phyloP scores from a whole-genome alignment of 495 filamentous ascomycete genomes.

The Penicillium nucicola region DNA sequence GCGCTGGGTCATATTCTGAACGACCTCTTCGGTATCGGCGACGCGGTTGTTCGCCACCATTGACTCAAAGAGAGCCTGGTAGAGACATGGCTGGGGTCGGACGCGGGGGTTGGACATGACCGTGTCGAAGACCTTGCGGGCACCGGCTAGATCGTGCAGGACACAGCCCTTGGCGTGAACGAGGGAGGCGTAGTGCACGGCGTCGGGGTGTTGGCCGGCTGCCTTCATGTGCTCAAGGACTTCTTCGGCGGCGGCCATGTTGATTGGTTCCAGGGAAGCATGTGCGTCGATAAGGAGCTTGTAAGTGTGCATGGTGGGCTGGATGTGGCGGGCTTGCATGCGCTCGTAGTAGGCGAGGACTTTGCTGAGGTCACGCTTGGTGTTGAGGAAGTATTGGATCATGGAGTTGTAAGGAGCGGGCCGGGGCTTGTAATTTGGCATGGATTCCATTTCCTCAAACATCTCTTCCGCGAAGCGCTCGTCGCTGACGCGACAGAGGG shows the following conservation, averaged over 20 bases:
- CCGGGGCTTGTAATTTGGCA: slow-evolving; percentile 97
- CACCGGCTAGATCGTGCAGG: slow-evolving; percentile 82
- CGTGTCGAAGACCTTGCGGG: slow-evolving; percentile 75
- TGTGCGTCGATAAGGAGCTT: slow-evolving; percentile 97
- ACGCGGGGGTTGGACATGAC: slow-evolving; percentile 65
- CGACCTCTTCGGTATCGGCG: slow-evolving; percentile 66
- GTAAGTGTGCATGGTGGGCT: slow-evolving; percentile 92
- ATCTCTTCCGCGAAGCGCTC: slow-evolving; percentile 97
- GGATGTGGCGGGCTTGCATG: slow-evolving; percentile 82
- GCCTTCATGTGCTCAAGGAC: slow-evolving; percentile 76
- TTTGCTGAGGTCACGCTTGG: slow-evolving; percentile 91
- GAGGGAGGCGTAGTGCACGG: slow-evolving; percentile 91
- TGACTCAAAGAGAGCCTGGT: slow-evolving; percentile 91
- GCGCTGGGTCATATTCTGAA: slow-evolving; percentile 67
- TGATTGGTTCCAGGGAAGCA: slow-evolving; percentile 87
- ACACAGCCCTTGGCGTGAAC: slow-evolving; percentile 97
- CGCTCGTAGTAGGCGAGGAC: slow-evolving; percentile 94
- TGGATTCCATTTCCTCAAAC: slow-evolving; percentile 98
- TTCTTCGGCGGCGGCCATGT: slow-evolving; percentile 85
- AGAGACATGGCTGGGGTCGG: slow-evolving; percentile 76
- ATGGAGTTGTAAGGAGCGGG: slow-evolving; percentile 97
- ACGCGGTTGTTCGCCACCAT: slow-evolving; percentile 94
- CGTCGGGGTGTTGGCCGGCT: slow-evolving; percentile 73
- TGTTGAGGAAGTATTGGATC: slow-evolving; percentile 98
- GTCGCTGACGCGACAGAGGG: slow-evolving; percentile 92